phyloP scores from a whole-genome alignment of 441 rosid genomes.

The Erodium chrysanthum region DNA sequence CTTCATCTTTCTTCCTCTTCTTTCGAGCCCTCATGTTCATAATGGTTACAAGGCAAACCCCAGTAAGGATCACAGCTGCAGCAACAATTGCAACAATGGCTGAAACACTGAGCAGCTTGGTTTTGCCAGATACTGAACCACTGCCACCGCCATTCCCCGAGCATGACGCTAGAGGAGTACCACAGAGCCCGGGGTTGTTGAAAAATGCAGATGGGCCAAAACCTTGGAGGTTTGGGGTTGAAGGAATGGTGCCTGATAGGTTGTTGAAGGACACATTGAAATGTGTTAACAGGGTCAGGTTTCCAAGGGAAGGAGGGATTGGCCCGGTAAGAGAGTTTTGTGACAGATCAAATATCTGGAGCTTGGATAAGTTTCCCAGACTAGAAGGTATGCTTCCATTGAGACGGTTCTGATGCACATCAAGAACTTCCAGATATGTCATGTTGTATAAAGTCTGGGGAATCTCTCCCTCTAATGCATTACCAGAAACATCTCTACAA shows the following conservation, averaged over 20 bases:
- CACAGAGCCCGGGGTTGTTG: conserved; percentile 65
- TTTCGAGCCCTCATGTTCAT: conserved; percentile 66
- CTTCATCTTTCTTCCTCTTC: conserved; percentile 39
- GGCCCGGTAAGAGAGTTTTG: conserved; percentile 54
- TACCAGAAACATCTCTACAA: conserved; percentile 85
- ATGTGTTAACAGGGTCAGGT: conserved; percentile 32
- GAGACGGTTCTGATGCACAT: conserved; percentile 53
- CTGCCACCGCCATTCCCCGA: conserved; percentile 22
- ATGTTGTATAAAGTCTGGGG: conserved; percentile 52
- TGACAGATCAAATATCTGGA: conserved; percentile 58
- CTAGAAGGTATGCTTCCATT: conserved; percentile 61
- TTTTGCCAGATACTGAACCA: conserved; percentile 25
- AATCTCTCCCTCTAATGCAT: conserved; percentile 57
- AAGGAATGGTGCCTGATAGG: conserved; percentile 66
- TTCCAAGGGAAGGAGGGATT: conserved; percentile 64
- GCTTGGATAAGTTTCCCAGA: conserved; percentile 47
- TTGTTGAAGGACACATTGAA: conserved; percentile 67
- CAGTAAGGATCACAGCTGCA: conserved; percentile 65
- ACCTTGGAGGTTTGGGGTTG: conserved; percentile 29
- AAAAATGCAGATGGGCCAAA: conserved; percentile 60
- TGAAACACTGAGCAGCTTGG: conserved; percentile 54
- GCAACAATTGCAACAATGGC: conserved; percentile 74
- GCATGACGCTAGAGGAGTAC: conserved; percentile 62
- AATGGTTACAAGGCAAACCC: conserved; percentile 64
- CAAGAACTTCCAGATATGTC: conserved; percentile 59